Percentiles rank a stretch among this genome's conserved stretches.
These are phyloP conservation scores for Gonapodya prolifera DNA, from an alignment of 192 early-diverging fungal genomes.

Conservation along the genomic window DNA sequence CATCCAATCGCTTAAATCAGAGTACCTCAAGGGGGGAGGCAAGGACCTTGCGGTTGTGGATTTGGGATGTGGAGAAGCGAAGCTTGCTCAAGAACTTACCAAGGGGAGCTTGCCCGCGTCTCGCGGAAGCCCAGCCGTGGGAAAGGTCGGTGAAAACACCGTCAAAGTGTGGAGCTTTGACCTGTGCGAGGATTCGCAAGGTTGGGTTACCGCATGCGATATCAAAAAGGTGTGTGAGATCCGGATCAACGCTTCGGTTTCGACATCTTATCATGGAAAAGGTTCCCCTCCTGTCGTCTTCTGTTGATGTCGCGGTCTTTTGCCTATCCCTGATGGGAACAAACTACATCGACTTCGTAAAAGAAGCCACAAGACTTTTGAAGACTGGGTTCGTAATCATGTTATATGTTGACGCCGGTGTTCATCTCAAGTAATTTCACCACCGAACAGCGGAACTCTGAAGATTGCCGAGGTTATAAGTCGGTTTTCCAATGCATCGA, in stretches of 20 bases:
- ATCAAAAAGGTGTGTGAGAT: conserved; percentile 52
- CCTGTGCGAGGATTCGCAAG: too few relatives aligned
- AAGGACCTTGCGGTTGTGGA: conserved; percentile 62
- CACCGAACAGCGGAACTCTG: conserved; percentile 55
- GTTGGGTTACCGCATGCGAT: conserved; percentile 90
- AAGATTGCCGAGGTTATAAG: conserved; percentile 91
- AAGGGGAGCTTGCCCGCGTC: conserved; percentile 32
- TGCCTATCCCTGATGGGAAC: conserved; percentile 94
- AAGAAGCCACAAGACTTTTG: conserved; percentile 77
- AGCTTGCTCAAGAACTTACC: conserved; percentile 56
- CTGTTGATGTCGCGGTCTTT: conserved; percentile 78
- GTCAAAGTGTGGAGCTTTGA: too few relatives aligned
- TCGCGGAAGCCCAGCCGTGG: too few relatives aligned
- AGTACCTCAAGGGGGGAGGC: conserved; percentile 13
- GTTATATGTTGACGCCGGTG: neutral
- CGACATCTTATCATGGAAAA: conserved; percentile 5
- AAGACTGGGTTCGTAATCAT: conserved; percentile 43
- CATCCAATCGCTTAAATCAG: conserved; percentile 25
- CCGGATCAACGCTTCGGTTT: conserved; percentile 1
- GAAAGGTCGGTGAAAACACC: too few relatives aligned
- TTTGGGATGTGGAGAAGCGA: conserved; percentile 93
- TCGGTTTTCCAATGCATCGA: conserved; percentile 65
- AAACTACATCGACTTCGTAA: conserved; percentile 81
- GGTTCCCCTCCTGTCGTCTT: conserved; percentile 50
- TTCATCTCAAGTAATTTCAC: neutral